Percentiles rank a stretch among this genome's conserved stretches.
These are phyloP conservation scores for Calonectria pteridis DNA, from an alignment of 2,329 filamentous ascomycete species.

Conservation along the genomic window DNA sequence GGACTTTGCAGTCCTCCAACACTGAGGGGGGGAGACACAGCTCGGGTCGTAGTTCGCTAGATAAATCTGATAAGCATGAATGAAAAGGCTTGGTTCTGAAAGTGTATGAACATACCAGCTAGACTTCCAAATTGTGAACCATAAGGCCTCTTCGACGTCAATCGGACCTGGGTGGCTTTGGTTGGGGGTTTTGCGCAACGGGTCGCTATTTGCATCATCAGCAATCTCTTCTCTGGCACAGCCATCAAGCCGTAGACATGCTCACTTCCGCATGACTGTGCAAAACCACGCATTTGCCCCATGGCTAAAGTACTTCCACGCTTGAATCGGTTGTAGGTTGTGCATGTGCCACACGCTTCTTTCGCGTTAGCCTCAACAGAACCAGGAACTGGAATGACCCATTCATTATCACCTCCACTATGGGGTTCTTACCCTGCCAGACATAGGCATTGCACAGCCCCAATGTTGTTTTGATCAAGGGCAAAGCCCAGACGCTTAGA, in stretches of 20 bases:
- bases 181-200: not conserved
- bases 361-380: no score
- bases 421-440: no score
- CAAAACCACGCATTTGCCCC: constrained; percentile 15
- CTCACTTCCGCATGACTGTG: no score
- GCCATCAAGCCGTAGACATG: no score
- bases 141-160: constrained; percentile 9
- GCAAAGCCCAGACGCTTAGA: constrained; percentile 8
- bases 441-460: constrained; percentile 17
- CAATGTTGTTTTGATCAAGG: not conserved
- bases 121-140: constrained; percentile 22
- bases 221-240: no score
- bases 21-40: constrained; percentile 1
- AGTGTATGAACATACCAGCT: no score
- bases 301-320: constrained; percentile 19
- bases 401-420: no score
- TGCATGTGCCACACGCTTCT: constrained; percentile 22
- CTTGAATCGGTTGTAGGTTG: not conserved
- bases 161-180: not conserved
- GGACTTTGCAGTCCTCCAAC: constrained; percentile 3
- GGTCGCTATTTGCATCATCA: not conserved
- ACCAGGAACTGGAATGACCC: no score
- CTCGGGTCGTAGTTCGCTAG: constrained; percentile 13
- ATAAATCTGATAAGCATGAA: not conserved
- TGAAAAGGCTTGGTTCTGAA: not conserved